These are phyloP conservation scores for Letharia lupina DNA, from an alignment of 495 filamentous ascomycete species.

Conservation along the genomic window DNA sequence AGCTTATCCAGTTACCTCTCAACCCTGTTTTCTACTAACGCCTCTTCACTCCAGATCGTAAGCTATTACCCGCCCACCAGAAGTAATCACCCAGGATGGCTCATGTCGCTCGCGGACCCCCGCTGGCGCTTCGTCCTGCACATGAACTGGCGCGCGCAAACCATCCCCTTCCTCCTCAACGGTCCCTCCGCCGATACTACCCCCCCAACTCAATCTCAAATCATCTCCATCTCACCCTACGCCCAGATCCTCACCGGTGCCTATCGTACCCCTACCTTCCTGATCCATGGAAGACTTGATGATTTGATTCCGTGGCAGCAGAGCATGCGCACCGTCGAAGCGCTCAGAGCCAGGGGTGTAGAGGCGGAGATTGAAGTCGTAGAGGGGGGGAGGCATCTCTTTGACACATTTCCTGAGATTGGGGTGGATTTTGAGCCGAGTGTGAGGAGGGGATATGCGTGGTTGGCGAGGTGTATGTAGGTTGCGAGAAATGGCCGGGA, in stretches of 20 bases:
- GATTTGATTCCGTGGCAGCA: slow-evolving; percentile 42
- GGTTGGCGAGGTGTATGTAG: slow-evolving; percentile 14
- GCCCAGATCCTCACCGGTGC: slow-evolving; percentile 33
- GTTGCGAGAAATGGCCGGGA: too few relatives aligned
- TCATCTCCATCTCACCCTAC: slow-evolving; percentile 30
- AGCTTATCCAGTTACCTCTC: too few relatives aligned
- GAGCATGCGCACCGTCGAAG: slow-evolving; percentile 28
- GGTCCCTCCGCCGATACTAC: slow-evolving; percentile 23
- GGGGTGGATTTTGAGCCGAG: slow-evolving; percentile 20
- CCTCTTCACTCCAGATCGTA: slow-evolving; percentile 23
- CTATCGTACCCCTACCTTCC: slow-evolving; percentile 40
- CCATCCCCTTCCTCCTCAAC: slow-evolving; percentile 34
- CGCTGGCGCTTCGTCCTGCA: slow-evolving; percentile 35
- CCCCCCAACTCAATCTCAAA: slow-evolving; percentile 23
- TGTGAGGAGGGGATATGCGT: slow-evolving; percentile 27
- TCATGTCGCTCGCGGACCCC: slow-evolving; percentile 28
- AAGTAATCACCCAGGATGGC: too few relatives aligned
- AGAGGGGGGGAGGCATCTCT: slow-evolving; percentile 32
- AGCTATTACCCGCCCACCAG: slow-evolving; percentile 14
- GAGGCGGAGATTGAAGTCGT: slow-evolving; percentile 27
- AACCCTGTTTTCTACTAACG: slow-evolving; percentile 3
- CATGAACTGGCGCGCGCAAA: slow-evolving; percentile 41
- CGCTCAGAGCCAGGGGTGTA: slow-evolving; percentile 27
- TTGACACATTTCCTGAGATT: slow-evolving; percentile 29
- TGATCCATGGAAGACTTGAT: slow-evolving; percentile 34